These are phyloP conservation scores for Trametes meyenii DNA, from an alignment of 768 basidiomycete genomes.

Conservation along the genomic window DNA sequence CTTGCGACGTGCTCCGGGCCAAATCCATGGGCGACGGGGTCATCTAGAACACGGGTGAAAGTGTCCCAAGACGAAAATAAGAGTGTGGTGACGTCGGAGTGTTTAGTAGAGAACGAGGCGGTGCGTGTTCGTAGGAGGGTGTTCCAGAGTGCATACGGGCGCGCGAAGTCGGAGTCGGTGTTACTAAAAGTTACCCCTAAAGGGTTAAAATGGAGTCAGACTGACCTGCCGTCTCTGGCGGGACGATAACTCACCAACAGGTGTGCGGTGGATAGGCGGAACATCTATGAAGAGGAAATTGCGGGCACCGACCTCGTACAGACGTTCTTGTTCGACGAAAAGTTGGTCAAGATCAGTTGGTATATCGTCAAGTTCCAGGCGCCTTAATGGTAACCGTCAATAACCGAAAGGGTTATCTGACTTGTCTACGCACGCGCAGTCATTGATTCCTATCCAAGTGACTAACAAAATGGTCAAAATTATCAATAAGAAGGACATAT, in stretches of 20 bases:
- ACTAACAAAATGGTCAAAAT: constrained; percentile 39
- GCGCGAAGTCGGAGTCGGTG: background rate
- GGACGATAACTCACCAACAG: constrained; percentile 36
- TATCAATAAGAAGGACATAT: background rate
- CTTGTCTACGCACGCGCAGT: constrained; percentile 49
- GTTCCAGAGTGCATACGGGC: constrained; percentile 48
- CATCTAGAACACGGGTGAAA: constrained; percentile 51
- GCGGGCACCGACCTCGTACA: constrained; percentile 49
- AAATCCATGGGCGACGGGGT: constrained; percentile 47
- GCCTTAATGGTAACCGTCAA: background rate
- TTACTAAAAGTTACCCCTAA: background rate
- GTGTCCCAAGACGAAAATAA: constrained; percentile 51
- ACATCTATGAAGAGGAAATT: constrained; percentile 65
- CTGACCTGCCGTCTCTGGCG: background rate
- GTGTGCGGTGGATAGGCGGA: constrained; percentile 55
- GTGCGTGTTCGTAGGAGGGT: constrained; percentile 36
- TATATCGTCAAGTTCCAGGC: background rate
- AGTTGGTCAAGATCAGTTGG: constrained; percentile 37
- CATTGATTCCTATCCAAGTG: constrained; percentile 71
- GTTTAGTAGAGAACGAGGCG: constrained; percentile 40
- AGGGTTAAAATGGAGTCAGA: background rate
- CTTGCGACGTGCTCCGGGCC: constrained; percentile 34
- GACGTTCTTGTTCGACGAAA: constrained; percentile 47
- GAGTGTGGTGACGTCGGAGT: constrained; percentile 50
- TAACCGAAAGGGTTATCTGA: background rate